A percentile compares a stretch with the other conserved stretches of the same genome.
Conservation (phyloP, 1,284 basidiomycete genomes). For the Heterobasidion occidentale region DNA sequence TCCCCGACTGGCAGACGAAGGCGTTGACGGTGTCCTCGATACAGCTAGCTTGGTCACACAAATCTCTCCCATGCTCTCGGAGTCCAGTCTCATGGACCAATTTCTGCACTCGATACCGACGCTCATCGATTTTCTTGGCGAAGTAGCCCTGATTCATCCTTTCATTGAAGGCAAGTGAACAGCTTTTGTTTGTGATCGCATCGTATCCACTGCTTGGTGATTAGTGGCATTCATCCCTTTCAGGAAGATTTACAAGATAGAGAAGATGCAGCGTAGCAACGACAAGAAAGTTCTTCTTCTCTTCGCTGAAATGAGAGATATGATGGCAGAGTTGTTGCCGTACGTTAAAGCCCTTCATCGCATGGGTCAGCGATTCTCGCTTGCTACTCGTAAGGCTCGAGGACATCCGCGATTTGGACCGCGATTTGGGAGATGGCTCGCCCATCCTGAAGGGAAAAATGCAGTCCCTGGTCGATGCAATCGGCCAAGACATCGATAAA, state of each 20-base stretch:
- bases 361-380: not conserved
- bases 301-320: not conserved
- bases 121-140: too few species aligned
- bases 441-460: not conserved
- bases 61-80: too few species aligned
- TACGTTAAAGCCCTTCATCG: not conserved
- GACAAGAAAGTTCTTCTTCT: not conserved
- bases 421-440: not conserved
- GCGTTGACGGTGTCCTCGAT: too few species aligned
- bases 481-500: not conserved
- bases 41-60: too few species aligned
- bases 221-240: not conserved
- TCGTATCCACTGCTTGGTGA: too few species aligned
- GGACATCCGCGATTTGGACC: not conserved
- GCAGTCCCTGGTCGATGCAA: not conserved
- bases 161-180: too few species aligned
- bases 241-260: not conserved
- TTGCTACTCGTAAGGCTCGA: not conserved
- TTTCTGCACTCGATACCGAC: too few species aligned
- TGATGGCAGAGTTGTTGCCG: not conserved
- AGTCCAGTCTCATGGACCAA: too few species aligned
- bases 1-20: too few species aligned
- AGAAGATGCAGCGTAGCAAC: not conserved
- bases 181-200: too few species aligned
- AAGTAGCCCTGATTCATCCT: too few species aligned